Evolutionary conservation across 768 basidiomycete species (phyloP), one percentile per base, ranked within the genome.

Genomic region (Lentinus tigrinus): DNA sequence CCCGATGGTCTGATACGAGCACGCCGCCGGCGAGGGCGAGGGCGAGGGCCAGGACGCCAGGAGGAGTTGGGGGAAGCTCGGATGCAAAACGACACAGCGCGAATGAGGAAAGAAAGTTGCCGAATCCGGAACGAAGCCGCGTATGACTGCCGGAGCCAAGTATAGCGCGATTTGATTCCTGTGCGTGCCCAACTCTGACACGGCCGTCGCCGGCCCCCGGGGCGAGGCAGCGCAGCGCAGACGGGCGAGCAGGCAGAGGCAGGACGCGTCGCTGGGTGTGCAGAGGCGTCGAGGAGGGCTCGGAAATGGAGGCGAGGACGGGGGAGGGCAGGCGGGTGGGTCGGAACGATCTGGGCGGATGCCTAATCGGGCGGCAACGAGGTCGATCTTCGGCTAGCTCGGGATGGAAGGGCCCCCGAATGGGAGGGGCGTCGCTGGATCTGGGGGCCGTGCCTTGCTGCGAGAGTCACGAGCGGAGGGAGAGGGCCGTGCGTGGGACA

Each of bases 381-480:
- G 60, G 60, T 62, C 61, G 61, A 62, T 62, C 61, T 58, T 62
- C 61, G 61, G 61, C 57, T 62, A 52, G 52, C 61, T 62, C 61
- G 61, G 61, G 53, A 62, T 47, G 61, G 61, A 58, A 62, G 57
- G 24, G 13, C n/a, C 14, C 56, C 61, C 21, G 27, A 55, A 47
- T 56, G 55, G 60, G 50, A 34, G 50, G 27, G 44, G 48, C 19
- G 36, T 56, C 46, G 47, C 58, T 50, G 39, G 47, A 57, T 53
- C 28, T 34, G 54, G 58, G 36, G 6, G 46, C 36, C n/a, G 62
- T 63, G 62, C 58, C 62, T 59, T 47, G 57, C 52, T 63, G 62
- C 43, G 57, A 56, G 62, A 47, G 61, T 62, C 61, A 58, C 57
- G 61, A 57, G 61, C 57, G 49, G 61, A 27, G 31, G 42, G 23